Conservation (phyloP, 352 stramenopile species). For the Saprolegnia diclina region DNA sequence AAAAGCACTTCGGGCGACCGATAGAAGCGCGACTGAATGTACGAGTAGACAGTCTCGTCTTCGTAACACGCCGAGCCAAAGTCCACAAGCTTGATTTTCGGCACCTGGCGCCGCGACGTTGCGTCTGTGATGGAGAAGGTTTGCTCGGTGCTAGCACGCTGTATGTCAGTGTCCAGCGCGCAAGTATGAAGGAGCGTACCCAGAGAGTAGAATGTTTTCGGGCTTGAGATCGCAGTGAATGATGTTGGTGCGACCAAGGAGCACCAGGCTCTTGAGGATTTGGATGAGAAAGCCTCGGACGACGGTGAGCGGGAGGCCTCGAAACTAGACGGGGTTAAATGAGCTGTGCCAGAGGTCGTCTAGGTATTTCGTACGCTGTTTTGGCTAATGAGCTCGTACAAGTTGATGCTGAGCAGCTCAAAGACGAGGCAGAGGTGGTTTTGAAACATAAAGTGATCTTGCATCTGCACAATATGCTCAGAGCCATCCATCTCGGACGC, state of each 20-base stretch:
- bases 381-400: constrained; percentile 87
- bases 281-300: constrained; percentile 72
- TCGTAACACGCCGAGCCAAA: constrained; percentile 87
- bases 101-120: constrained; percentile 33
- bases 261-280: constrained; percentile 59
- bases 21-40: constrained; percentile 91
- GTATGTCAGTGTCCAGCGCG: constrained; percentile 31
- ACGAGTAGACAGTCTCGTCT: constrained; percentile 77
- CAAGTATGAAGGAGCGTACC: constrained; percentile 29
- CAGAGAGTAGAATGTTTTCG: constrained; percentile 74
- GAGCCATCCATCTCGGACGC: neutral
- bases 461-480: constrained; percentile 66
- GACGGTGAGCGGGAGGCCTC: constrained; percentile 73
- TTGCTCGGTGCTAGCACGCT: neutral
- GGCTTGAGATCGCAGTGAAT: constrained; percentile 93
- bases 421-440: constrained; percentile 89
- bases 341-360: too few species aligned
- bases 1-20: constrained; percentile 88
- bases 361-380: constrained; percentile 19
- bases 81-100: constrained; percentile 89
- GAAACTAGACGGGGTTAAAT: constrained; percentile 70
- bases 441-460: constrained; percentile 81
- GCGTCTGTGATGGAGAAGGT: constrained; percentile 75
- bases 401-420: constrained; percentile 83
- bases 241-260: constrained; percentile 48